These are phyloP conservation scores for Pholiota molesta DNA, from an alignment of 768 basidiomycete species.

Conservation along the genomic window DNA sequence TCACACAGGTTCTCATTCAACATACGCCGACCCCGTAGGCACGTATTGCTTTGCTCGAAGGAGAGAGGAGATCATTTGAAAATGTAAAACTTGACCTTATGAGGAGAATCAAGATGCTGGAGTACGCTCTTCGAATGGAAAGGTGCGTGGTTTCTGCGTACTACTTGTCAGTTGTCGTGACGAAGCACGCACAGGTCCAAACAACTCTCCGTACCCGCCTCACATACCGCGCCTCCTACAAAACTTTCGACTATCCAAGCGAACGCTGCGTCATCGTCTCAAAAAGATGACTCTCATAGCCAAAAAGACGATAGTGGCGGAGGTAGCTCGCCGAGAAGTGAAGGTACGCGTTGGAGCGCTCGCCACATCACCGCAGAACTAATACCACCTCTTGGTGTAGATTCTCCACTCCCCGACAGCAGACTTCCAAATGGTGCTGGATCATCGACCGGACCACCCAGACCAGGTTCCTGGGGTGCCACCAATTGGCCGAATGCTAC, in stretches of 20 bases:
- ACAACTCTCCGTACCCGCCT: constrained; percentile 66
- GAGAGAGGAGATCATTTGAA: constrained; percentile 95
- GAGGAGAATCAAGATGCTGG: constrained; percentile 98
- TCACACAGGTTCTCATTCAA: constrained; percentile 32
- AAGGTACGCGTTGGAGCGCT: constrained; percentile 51
- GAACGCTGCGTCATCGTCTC: constrained; percentile 47
- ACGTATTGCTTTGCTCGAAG: constrained; percentile 95
- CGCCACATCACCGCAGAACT: constrained; percentile 1
- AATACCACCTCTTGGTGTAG: constrained; percentile 35
- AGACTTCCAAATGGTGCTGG: constrained; percentile 63
- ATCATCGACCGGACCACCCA: constrained; percentile 44
- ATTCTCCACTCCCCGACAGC: constrained; percentile 73
- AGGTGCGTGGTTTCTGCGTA: constrained; percentile 57
- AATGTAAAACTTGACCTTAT: constrained; percentile 95
- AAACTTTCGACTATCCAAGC: constrained; percentile 69
- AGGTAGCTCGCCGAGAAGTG: constrained; percentile 83
- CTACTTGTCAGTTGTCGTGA: constrained; percentile 20
- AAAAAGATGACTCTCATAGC: constrained; percentile 74
- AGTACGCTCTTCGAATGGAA: constrained; percentile 95
- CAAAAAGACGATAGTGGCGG: constrained; percentile 80
- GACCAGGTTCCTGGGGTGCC: constrained; percentile 61
- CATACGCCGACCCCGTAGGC: constrained; percentile 54
- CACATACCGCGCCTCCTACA: constrained; percentile 61
- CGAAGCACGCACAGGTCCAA: constrained; percentile 62
- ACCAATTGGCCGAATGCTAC: constrained; percentile 51